Percentiles rank a stretch among this genome's conserved stretches.
Evolutionary conservation across 495 filamentous ascomycete species (phyloP).

Genomic region (Penicillium paxilli): DNA sequence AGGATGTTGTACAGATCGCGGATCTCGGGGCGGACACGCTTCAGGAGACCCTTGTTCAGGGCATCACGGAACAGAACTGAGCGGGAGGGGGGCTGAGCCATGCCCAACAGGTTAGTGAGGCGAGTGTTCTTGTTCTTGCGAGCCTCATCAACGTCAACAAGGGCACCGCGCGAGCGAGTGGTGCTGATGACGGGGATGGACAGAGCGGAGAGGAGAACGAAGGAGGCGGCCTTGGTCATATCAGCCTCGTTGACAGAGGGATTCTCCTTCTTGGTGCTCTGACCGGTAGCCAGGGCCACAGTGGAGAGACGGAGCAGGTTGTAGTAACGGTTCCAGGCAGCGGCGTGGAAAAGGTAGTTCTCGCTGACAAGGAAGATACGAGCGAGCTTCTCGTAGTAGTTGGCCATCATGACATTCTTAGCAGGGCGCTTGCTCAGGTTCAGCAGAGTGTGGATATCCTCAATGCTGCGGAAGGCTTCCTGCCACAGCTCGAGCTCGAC

Average conservation of each 20-base stretch:
- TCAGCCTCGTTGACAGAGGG: constrained; percentile 86
- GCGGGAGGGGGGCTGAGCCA: constrained; percentile 85
- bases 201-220: constrained; percentile 92
- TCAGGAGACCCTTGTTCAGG: constrained; percentile 88
- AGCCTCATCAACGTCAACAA: constrained; percentile 95
- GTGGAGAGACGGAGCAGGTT: constrained; percentile 91
- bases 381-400: constrained; percentile 99
- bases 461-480: constrained; percentile 97
- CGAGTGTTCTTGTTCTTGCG: constrained; percentile 99
- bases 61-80: constrained; percentile 93
- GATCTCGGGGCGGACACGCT: constrained; percentile 89
- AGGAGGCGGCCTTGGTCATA: constrained; percentile 84
- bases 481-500: constrained; percentile 99
- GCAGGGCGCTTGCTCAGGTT: constrained; percentile 97
- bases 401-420: constrained; percentile 99
- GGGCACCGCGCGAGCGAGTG: constrained; percentile 88
- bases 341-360: constrained; percentile 99
- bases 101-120: constrained; percentile 92
- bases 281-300: constrained; percentile 78
- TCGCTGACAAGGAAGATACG: constrained; percentile 98
- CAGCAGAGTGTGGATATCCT: constrained; percentile 98
- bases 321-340: constrained; percentile 95
- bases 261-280: constrained; percentile 89
- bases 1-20: constrained; percentile 96
- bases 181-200: constrained; percentile 99